Evolutionary conservation across 805 yeast species (phyloP).

Genomic region (Saccharomycopsis fodiens): DNA sequence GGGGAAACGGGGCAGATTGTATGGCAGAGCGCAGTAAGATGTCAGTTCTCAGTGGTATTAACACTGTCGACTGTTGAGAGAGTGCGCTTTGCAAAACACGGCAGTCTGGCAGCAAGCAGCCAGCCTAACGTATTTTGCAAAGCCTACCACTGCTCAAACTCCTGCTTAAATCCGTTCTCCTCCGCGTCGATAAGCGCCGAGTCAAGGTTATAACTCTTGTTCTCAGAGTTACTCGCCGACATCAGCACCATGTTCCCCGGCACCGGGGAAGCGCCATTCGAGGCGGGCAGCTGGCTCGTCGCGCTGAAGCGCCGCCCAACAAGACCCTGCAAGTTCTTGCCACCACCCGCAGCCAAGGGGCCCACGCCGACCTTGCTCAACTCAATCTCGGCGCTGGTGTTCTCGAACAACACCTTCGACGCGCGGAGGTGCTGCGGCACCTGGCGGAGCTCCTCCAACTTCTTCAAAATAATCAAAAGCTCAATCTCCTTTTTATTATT

Average conservation of each 20-base stretch:
- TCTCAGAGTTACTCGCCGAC: not conserved
- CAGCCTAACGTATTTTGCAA: no score
- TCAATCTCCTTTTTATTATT: slow-evolving; percentile 77
- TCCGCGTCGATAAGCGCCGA: not conserved
- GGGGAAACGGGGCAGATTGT: no score
- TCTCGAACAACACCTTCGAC: slow-evolving; percentile 33
- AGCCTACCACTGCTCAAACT: no score
- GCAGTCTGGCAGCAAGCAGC: no score
- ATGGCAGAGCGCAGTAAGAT: no score
- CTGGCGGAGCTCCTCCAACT: slow-evolving; percentile 39
- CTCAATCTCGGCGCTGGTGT: slow-evolving; percentile 76
- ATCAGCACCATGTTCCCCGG: not conserved
- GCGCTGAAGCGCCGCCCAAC: not conserved
- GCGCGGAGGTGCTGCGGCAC: slow-evolving; percentile 29
- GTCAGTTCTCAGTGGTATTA: no score
- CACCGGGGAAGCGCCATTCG: slow-evolving; percentile 6
- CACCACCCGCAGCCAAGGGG: slow-evolving; percentile 41
- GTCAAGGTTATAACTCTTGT: not conserved
- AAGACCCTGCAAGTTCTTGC: not conserved
- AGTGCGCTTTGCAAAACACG: no score
- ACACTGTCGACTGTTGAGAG: no score
- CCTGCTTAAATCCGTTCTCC: no score
- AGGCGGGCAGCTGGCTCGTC: slow-evolving; percentile 1
- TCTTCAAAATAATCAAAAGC: slow-evolving; percentile 50
- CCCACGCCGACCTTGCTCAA: slow-evolving; percentile 78